Conservation (phyloP, 306 rosid genomes). For the Vigna unguiculata region DNA sequence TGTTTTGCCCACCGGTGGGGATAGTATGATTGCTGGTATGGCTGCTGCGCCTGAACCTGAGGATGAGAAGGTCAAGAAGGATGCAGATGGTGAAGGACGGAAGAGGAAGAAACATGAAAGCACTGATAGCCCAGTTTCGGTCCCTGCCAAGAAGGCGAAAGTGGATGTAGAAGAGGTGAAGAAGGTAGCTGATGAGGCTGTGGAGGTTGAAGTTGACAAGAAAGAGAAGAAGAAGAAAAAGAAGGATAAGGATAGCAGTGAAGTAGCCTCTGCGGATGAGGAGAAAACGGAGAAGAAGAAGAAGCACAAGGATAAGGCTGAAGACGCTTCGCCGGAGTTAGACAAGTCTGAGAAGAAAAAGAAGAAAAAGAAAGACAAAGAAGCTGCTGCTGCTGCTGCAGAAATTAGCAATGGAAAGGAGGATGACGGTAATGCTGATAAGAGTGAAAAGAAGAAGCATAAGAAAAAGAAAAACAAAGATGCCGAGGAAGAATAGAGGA, state of each 20-base stretch:
- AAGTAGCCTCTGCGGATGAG: constrained; percentile 44
- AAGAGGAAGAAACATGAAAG: constrained; percentile 62
- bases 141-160: constrained; percentile 61
- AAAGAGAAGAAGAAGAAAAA: constrained; percentile 67
- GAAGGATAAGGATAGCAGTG: constrained; percentile 53
- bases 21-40: constrained; percentile 61
- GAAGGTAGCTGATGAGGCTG: constrained; percentile 36
- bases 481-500: constrained; percentile 55
- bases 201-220: constrained; percentile 56
- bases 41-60: constrained; percentile 62
- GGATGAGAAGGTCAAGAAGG: not conserved
- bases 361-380: constrained; percentile 59
- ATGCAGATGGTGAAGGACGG: constrained; percentile 47
- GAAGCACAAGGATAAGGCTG: constrained; percentile 58
- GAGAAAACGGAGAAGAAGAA: constrained; percentile 58
- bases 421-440: constrained; percentile 50
- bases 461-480: constrained; percentile 61
- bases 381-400: constrained; percentile 29
- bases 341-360: constrained; percentile 80
- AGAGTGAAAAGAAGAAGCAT: constrained; percentile 74
- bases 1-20: constrained; percentile 71
- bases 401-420: constrained; percentile 39
- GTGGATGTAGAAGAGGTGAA: constrained; percentile 43
- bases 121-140: constrained; percentile 42
- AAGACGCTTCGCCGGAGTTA: constrained; percentile 52